phyloP scores from a whole-genome alignment of 805 yeast species.

The Candida khao-thaluensis region DNA sequence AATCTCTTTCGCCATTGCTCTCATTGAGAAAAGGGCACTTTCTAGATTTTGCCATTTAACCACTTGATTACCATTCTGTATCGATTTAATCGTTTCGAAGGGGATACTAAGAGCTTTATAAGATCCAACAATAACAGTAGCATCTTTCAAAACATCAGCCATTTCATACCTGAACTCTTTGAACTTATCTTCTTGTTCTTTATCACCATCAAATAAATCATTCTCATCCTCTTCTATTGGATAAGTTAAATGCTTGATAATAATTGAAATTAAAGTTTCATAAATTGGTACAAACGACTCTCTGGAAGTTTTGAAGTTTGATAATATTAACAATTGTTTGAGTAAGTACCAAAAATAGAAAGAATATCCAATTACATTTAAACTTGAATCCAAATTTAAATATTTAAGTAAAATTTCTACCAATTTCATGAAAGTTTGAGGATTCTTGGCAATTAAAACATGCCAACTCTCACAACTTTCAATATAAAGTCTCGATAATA shows the following conservation, averaged over 20 bases:
- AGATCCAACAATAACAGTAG: constrained; percentile 88
- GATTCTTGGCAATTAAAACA: constrained; percentile 71
- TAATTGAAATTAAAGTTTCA: constrained; percentile 54
- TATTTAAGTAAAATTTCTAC: constrained; percentile 72
- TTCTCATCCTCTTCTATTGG: constrained; percentile 44
- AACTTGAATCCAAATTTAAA: constrained; percentile 72
- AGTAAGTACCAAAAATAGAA: constrained; percentile 89
- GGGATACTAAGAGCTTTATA: constrained; percentile 69
- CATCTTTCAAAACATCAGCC: constrained; percentile 97
- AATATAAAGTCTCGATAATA: constrained; percentile 73
- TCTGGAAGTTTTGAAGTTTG: constrained; percentile 55
- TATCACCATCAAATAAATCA: constrained; percentile 57
- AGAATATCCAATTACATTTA: constrained; percentile 86
- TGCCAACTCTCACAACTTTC: constrained; percentile 98
- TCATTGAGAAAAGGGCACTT: constrained; percentile 83
- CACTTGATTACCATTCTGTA: constrained; percentile 23
- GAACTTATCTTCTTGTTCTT: constrained; percentile 87
- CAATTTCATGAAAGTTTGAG: constrained; percentile 58
- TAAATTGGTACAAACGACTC: constrained; percentile 53
- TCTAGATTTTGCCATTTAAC: constrained; percentile 80
- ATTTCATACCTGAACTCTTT: constrained; percentile 92
- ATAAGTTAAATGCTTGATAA: constrained; percentile 70
- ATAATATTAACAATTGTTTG: constrained; percentile 66
- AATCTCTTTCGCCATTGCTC: constrained; percentile 94
- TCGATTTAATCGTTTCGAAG: constrained; percentile 53